Evolutionary conservation across 1,139 yeast species (phyloP).

Genomic region (Candida sojae): DNA sequence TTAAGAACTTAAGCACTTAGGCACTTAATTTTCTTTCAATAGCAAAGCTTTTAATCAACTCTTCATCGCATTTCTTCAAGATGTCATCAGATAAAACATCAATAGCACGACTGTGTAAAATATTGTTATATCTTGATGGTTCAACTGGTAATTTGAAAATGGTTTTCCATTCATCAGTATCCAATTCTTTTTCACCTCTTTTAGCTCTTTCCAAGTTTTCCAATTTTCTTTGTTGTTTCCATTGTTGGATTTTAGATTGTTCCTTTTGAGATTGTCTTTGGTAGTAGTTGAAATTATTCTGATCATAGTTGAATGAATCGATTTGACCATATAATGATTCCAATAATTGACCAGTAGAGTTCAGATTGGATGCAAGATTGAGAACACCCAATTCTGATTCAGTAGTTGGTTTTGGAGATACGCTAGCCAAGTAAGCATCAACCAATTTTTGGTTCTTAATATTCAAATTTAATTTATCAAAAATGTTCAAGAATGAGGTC

Average conservation of each 20-base stretch:
- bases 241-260: constrained; percentile 66
- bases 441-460: constrained; percentile 58
- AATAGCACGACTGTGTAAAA: constrained; percentile 70
- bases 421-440: constrained; percentile 36
- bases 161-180: constrained; percentile 66
- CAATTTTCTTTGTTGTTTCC: constrained; percentile 71
- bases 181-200: constrained; percentile 58
- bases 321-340: constrained; percentile 74
- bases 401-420: constrained; percentile 6
- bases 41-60: constrained; percentile 61
- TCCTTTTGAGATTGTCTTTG: constrained; percentile 80
- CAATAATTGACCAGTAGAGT: constrained; percentile 51
- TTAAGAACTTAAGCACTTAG: background rate
- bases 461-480: constrained; percentile 70
- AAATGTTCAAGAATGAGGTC: constrained; percentile 66
- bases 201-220: constrained; percentile 65
- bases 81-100: constrained; percentile 67
- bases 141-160: constrained; percentile 70
- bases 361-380: constrained; percentile 46
- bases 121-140: constrained; percentile 75
- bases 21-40: constrained; percentile 49
- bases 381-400: constrained; percentile 40
- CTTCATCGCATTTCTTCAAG: constrained; percentile 66
- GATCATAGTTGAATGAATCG: constrained; percentile 79
- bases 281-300: constrained; percentile 79